A percentile compares a stretch with the other conserved stretches of the same genome.
Evolutionary conservation across 1,284 basidiomycete species (phyloP).

Genomic region (Pascua guehoae): DNA sequence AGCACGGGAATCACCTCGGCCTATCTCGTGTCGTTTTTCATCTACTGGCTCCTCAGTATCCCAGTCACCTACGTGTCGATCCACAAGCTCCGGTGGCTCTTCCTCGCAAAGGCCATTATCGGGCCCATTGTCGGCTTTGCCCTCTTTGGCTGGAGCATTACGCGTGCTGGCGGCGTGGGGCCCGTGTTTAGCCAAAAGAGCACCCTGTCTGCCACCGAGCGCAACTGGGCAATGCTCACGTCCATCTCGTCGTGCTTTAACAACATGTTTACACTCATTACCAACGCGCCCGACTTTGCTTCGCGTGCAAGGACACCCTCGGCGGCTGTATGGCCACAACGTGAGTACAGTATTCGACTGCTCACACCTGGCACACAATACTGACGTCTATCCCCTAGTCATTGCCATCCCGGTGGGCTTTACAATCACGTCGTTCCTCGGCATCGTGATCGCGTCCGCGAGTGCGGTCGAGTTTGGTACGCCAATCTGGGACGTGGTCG

Average conservation of each 20-base stretch:
- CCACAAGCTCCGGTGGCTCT: slow-evolving; percentile 75
- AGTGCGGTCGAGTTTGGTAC: slow-evolving; percentile 72
- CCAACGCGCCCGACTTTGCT: slow-evolving; percentile 70
- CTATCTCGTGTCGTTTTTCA: slow-evolving; percentile 66
- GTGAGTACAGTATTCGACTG: slow-evolving; percentile 6
- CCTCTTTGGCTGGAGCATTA: slow-evolving; percentile 77
- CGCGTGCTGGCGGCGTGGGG: slow-evolving; percentile 72
- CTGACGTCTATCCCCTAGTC: slow-evolving; percentile 27
- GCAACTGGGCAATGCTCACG: slow-evolving; percentile 75
- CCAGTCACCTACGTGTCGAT: slow-evolving; percentile 77
- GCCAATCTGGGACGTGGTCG: slow-evolving; percentile 64
- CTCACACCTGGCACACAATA: neutral
- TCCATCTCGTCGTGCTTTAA: slow-evolving; percentile 73
- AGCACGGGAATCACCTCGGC: slow-evolving; percentile 53
- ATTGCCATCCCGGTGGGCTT: slow-evolving; percentile 71
- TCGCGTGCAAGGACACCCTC: slow-evolving; percentile 65
- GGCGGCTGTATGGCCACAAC: slow-evolving; percentile 67
- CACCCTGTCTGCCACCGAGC: slow-evolving; percentile 62
- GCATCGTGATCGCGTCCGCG: slow-evolving; percentile 76
- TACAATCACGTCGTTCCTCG: slow-evolving; percentile 73
- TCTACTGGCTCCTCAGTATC: slow-evolving; percentile 78
- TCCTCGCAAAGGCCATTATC: slow-evolving; percentile 73
- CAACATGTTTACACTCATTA: slow-evolving; percentile 55
- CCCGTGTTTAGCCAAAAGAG: slow-evolving; percentile 70
- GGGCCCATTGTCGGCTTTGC: slow-evolving; percentile 63